These are phyloP conservation scores for sweet orange (Citrus sinensis) DNA, from an alignment of 345 rosid genomes.

Conservation along the genomic window DVS_A1.0 CM039167.1:4168501-4169000, in stretches of 20 bases:
- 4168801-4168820: background rate
- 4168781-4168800: constrained; percentile 1
- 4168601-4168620: constrained; percentile 35
- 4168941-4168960: too few relatives aligned
- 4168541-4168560: constrained; percentile 45
- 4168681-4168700: background rate
- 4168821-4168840: background rate
- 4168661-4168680: background rate
- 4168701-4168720: background rate
- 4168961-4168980: background rate
- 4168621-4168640: constrained; percentile 62
- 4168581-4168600: constrained; percentile 58
- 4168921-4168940: too few relatives aligned
- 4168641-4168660: background rate
- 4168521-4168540: constrained; percentile 49
- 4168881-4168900: too few relatives aligned
- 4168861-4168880: too few relatives aligned
- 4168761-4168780: background rate
- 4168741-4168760: background rate
- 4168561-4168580: constrained; percentile 52
- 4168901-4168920: too few relatives aligned
- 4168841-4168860: background rate
- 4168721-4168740: background rate
- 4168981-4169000: background rate
- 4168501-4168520: constrained; percentile 60